phyloP scores from a whole-genome alignment of 2,329 filamentous ascomycete genomes.

The Elsinoe ampelina region DNA sequence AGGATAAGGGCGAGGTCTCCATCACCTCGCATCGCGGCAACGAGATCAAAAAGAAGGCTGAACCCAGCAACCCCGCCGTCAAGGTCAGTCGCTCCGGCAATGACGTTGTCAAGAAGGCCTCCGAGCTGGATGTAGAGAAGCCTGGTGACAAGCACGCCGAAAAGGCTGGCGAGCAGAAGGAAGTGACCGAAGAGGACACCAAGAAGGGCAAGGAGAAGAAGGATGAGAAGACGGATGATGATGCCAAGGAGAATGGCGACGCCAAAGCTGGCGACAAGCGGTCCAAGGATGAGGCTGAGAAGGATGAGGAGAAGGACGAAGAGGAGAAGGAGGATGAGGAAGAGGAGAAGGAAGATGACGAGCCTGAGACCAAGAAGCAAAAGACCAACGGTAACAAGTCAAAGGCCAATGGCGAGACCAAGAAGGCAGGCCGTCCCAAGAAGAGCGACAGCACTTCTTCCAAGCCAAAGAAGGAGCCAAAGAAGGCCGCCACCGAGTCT shows the following conservation, averaged over 20 bases:
- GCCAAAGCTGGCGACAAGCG: constrained; percentile 21
- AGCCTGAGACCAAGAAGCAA: constrained; percentile 22
- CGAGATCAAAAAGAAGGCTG: constrained; percentile 54
- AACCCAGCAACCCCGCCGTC: constrained; percentile 52
- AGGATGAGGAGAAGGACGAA: constrained; percentile 20
- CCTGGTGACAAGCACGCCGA: constrained; percentile 31
- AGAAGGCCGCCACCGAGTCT: constrained; percentile 41
- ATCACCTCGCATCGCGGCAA: constrained; percentile 55
- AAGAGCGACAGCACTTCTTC: constrained; percentile 26
- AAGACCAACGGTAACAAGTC: constrained; percentile 29
- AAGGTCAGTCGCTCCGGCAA: constrained; percentile 51
- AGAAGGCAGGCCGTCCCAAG: constrained; percentile 36
- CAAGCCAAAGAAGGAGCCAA: constrained; percentile 37
- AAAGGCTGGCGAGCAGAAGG: constrained; percentile 19
- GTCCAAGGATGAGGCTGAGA: constrained; percentile 15
- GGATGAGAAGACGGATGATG: constrained; percentile 18
- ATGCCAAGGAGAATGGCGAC: constrained; percentile 19
- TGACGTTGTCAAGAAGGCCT: constrained; percentile 55
- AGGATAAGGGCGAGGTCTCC: constrained; percentile 49
- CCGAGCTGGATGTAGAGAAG: constrained; percentile 49
- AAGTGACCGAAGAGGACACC: constrained; percentile 18
- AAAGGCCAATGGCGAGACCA: constrained; percentile 29
- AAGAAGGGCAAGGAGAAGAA: constrained; percentile 16
- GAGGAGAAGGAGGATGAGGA: constrained; percentile 23
- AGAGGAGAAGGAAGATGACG: constrained; percentile 23